Percentiles rank a stretch among this genome's conserved stretches.
These are phyloP conservation scores for Aspergillus intermedius DNA, from an alignment of 2,329 filamentous ascomycete genomes.

Conservation along the genomic window DNA sequence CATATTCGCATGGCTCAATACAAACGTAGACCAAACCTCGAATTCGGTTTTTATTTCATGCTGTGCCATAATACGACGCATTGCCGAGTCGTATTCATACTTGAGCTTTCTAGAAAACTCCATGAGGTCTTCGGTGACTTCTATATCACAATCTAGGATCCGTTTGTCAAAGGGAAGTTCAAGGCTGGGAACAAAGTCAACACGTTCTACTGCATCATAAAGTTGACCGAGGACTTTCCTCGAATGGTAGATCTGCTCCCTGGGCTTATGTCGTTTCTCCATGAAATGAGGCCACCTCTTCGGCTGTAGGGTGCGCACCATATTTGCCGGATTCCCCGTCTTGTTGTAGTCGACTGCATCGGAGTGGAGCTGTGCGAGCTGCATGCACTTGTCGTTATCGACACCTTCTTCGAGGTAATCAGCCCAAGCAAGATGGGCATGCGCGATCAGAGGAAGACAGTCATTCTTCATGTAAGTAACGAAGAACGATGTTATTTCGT, in stretches of 20 bases:
- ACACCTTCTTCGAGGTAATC: slow-evolving; percentile 60
- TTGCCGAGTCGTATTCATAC: slow-evolving; percentile 64
- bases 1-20: slow-evolving; percentile 65
- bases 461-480: slow-evolving; percentile 91
- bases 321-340: slow-evolving; percentile 69
- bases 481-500: slow-evolving; percentile 78
- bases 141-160: slow-evolving; percentile 57
- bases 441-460: slow-evolving; percentile 69
- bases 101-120: slow-evolving; percentile 62
- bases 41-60: slow-evolving; percentile 81
- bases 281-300: slow-evolving; percentile 77
- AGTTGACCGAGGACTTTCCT: slow-evolving; percentile 68
- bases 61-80: slow-evolving; percentile 77
- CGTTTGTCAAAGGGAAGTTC: slow-evolving; percentile 67
- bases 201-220: slow-evolving; percentile 66
- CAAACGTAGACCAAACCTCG: slow-evolving; percentile 83
- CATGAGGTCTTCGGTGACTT: slow-evolving; percentile 51
- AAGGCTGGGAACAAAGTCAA: slow-evolving; percentile 68
- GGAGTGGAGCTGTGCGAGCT: slow-evolving; percentile 75
- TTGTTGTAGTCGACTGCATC: slow-evolving; percentile 92
- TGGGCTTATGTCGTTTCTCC: slow-evolving; percentile 55
- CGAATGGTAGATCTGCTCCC: slow-evolving; percentile 57
- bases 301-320: slow-evolving; percentile 57
- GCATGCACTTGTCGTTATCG: slow-evolving; percentile 62
- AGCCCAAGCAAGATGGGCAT: slow-evolving; percentile 70